Conservation (phyloP, 805 yeast genomes). For the Teunomyces funiuensis region DNA sequence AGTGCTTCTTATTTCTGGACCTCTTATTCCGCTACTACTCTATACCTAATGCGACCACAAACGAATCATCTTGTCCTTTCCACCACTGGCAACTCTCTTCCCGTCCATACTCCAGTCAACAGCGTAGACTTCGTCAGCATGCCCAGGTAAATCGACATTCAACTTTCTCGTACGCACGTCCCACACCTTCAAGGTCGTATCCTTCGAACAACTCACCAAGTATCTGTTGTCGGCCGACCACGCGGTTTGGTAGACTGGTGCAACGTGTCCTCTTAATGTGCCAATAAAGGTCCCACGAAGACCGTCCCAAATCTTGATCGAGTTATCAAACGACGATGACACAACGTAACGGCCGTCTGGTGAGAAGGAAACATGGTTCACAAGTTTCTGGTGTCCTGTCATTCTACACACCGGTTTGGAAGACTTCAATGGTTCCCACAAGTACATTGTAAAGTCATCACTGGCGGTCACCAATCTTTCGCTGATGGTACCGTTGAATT, state of each 20-base stretch:
- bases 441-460: conserved; percentile 96
- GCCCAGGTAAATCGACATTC: conserved; percentile 91
- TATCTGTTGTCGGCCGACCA: conserved; percentile 96
- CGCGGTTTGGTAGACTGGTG: conserved; percentile 95
- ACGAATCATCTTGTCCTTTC: conserved; percentile 91
- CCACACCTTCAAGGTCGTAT: conserved; percentile 96
- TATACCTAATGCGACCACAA: conserved; percentile 74
- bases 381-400: conserved; percentile 97
- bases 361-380: conserved; percentile 91
- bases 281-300: conserved; percentile 84
- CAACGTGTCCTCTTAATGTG: conserved; percentile 95
- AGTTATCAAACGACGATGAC: conserved; percentile 93
- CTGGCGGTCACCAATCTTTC: conserved; percentile 93
- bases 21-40: neutral
- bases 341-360: conserved; percentile 93
- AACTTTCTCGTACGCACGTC: conserved; percentile 84
- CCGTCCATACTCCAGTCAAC: conserved; percentile 99
- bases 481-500: conserved; percentile 49
- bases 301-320: conserved; percentile 96
- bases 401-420: conserved; percentile 85
- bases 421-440: conserved; percentile 88
- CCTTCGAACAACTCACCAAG: conserved; percentile 91
- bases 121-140: conserved; percentile 91
- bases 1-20: too few species aligned
- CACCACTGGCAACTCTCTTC: conserved; percentile 91